Base-by-base conservation (phyloP, 2,329 filamentous ascomycete genomes). In the Blumeria hordei region DNA sequence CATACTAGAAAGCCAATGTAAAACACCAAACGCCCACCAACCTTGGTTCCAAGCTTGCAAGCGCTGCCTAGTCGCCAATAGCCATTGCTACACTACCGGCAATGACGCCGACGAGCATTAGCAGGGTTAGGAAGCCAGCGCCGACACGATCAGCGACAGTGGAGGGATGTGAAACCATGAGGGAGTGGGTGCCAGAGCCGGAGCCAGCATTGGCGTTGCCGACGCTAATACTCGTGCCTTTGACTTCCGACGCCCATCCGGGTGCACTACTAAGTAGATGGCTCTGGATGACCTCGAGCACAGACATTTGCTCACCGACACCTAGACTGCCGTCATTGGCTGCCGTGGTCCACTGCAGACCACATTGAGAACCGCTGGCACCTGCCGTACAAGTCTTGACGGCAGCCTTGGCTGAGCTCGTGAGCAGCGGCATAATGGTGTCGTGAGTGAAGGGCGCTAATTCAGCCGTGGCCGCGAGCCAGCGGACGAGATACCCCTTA, bases 101-200 rank as follows among this genome's bases (percentile, higher is more conserved):
- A 10, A 80, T 56, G 41, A 84, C 68, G 4, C 69, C 66, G 4
- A 72, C 60, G 1, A 85, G 64, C 5, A 66, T 52, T 6, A 81
- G 34, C 1, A 76, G 66, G 0, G 83, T 88, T 49, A 79, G 59
- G 57, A 88, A 74, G 11, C 76, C 77, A 35, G 83, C 85, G 9
- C 83, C 85, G 3, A 76, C 81, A 59, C 70, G 75, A 64, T 88
- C 83, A 6, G 72, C 80, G 0, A 71, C 71, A 0, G 65, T 69
- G 6, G 67, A 63, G 5, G 63, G 56, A 10, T 35, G 18, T n/a
- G 10, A 8, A 18, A 28, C 18, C 5, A 41, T 8, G 34, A 49
- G 10, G 4, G 47, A 43, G 18, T 53, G 36, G 11, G 28, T 52
- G 10, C 16, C 50, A n/a, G 35, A 52, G 21, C 47, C 54, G 9